A percentile compares a stretch with the other conserved stretches of the same genome.
Conservation (phyloP, 1,284 basidiomycete genomes). For the Marasmius sp. region DNA sequence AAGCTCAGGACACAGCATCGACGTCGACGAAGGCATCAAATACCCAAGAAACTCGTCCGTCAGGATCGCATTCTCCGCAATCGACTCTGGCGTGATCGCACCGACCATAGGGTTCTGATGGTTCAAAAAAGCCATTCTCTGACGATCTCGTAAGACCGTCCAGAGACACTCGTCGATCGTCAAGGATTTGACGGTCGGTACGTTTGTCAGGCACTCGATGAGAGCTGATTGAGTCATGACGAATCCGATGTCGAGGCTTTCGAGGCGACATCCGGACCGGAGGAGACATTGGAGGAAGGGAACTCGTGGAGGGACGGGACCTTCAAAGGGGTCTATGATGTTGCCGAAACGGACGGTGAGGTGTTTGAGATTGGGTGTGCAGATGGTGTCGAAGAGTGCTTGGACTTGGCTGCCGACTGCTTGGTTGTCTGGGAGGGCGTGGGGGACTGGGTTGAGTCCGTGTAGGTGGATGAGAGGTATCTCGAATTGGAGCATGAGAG, state of each 20-base stretch:
- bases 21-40: not conserved
- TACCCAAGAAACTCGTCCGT: not conserved
- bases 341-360: not conserved
- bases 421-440: not conserved
- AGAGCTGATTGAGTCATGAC: not conserved
- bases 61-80: not conserved
- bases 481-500: not conserved
- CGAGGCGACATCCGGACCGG: not conserved
- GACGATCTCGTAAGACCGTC: not conserved
- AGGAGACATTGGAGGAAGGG: not conserved
- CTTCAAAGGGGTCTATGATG: not conserved
- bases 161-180: slow-evolving; percentile 1
- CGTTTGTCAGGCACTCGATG: not conserved
- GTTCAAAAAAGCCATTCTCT: not conserved
- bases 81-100: not conserved
- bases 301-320: not conserved
- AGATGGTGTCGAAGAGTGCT: not conserved
- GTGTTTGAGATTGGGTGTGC: not conserved
- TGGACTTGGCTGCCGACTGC: not conserved
- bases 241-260: not conserved
- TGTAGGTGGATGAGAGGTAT: not conserved
- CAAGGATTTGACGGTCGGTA: not conserved
- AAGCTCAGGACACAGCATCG: not conserved
- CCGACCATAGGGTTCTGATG: not conserved
- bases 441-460: not conserved